A percentile compares a stretch with the other conserved stretches of the same genome.
These are phyloP conservation scores for Xylaria sp. DNA, from an alignment of 2,329 filamentous ascomycete genomes.

Conservation along the genomic window DNA sequence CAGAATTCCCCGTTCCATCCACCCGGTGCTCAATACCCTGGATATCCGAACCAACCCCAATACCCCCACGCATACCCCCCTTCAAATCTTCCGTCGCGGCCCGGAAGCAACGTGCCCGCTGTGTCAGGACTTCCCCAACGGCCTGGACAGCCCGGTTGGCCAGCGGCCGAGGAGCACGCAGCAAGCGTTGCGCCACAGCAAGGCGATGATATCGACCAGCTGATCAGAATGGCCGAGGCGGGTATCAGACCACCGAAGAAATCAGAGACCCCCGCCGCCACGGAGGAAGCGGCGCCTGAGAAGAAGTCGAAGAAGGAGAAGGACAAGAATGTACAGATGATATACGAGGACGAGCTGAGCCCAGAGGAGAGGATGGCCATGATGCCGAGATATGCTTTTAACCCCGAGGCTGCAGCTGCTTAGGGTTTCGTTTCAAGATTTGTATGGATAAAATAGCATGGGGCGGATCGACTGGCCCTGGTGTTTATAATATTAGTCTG, in stretches of 20 bases:
- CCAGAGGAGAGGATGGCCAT: slow-evolving; percentile 90
- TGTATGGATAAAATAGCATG: slow-evolving; percentile 26
- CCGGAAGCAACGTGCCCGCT: slow-evolving; percentile 53
- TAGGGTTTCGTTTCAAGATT: not conserved
- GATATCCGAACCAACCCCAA: slow-evolving; percentile 54
- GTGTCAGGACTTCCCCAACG: slow-evolving; percentile 58
- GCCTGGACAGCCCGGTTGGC: slow-evolving; percentile 52
- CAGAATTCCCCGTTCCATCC: slow-evolving; percentile 57
- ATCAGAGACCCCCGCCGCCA: slow-evolving; percentile 48
- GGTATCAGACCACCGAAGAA: slow-evolving; percentile 64
- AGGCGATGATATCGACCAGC: slow-evolving; percentile 71
- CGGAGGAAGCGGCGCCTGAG: slow-evolving; percentile 60
- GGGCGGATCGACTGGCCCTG: not conserved
- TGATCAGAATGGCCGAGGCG: slow-evolving; percentile 72
- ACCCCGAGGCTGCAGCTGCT: slow-evolving; percentile 53
- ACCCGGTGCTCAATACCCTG: slow-evolving; percentile 53
- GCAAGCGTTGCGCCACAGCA: slow-evolving; percentile 56
- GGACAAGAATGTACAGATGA: slow-evolving; percentile 74
- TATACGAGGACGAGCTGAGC: slow-evolving; percentile 84
- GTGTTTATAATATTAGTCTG: slow-evolving; percentile 4
- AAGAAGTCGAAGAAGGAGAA: slow-evolving; percentile 76
- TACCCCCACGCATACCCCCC: slow-evolving; percentile 54
- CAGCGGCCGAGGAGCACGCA: slow-evolving; percentile 60
- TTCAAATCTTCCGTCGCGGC: slow-evolving; percentile 59
- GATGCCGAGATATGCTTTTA: slow-evolving; percentile 79